Base-by-base conservation (phyloP, 495 filamentous ascomycete species). In the Aspergillus ellipticus region DNA sequence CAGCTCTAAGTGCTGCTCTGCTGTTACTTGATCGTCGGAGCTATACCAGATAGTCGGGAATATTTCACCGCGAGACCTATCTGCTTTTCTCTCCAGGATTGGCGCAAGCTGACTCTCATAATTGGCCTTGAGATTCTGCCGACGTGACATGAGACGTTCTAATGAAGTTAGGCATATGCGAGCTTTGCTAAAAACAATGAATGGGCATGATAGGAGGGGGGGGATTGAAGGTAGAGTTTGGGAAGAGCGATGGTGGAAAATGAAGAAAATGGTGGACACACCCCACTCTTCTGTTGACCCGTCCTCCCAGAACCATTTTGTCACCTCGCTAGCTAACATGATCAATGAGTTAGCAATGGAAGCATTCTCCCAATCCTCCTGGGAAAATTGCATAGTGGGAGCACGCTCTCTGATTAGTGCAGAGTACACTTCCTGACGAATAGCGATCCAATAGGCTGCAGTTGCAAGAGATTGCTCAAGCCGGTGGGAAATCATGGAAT, bases 1-100 rank as follows among this genome's bases (percentile, higher is more conserved):
- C 6, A 69, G 31, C 39, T 56, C 51, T 15, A 65, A 58, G 19
- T 69, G 64, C 39, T 66, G 66, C 5, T 58, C 47, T 9, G 56
- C 64, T 9, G 62, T 62, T 4, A 65, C 64, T 20, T 66, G 64
- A 6, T 54, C 39, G 39, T 65, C 62, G 11, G 53, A 58, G 16
- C 35, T 35, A 22, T 63, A 69, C 66, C 64, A 69, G 0, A 64
- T 55, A 0, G 66, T 66, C 19, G 66, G 64, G 31, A 69, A 66
- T 21, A 69, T 56, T 20, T 60, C 41, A 4, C 66, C 66, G n/a
- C 58, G 63, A 5, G 56, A 24, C 49, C 54, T 45, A 19, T 69
- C 59, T 9, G 66, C 55, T 37, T 55, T 42, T 10, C 41, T 47
- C 0, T 65, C 47, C n/a, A 69, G 62, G 17, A 66, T 55, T 0